These are phyloP conservation scores for Termitomyces sp. DNA, from an alignment of 768 basidiomycete species.

Conservation along the genomic window DNA sequence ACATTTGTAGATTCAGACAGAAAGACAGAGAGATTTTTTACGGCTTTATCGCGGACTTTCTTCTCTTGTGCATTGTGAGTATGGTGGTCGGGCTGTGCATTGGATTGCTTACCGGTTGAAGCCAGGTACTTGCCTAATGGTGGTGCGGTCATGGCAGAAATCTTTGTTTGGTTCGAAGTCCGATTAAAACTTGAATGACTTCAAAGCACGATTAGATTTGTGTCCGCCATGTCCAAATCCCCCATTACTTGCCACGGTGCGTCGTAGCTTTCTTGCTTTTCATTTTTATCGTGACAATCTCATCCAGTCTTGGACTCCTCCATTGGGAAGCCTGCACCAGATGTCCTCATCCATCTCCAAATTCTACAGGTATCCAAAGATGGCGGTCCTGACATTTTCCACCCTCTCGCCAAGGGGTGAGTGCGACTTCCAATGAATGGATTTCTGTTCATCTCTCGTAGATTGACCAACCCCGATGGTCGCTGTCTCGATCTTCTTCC, in stretches of 20 bases:
- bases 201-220: not conserved
- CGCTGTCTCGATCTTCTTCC: slow-evolving; percentile 77
- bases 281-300: not conserved
- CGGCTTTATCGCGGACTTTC: slow-evolving; percentile 85
- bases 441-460: slow-evolving; percentile 23
- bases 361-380: slow-evolving; percentile 29
- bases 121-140: slow-evolving; percentile 91
- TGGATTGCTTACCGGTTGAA: slow-evolving; percentile 63
- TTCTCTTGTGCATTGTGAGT: slow-evolving; percentile 56
- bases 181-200: not conserved
- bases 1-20: slow-evolving; percentile 61
- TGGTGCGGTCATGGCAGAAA: slow-evolving; percentile 26
- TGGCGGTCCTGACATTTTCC: slow-evolving; percentile 39
- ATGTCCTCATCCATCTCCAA: slow-evolving; percentile 62
- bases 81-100: slow-evolving; percentile 4
- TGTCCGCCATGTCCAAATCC: slow-evolving; percentile 46
- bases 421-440: slow-evolving; percentile 4
- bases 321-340: slow-evolving; percentile 72
- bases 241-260: slow-evolving; percentile 91
- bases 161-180: slow-evolving; percentile 8
- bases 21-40: slow-evolving; percentile 72
- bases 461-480: slow-evolving; percentile 75
- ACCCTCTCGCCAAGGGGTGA: slow-evolving; percentile 57
- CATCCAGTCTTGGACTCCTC: slow-evolving; percentile 78
- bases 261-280: not conserved